Base-by-base conservation (phyloP, 2,329 filamentous ascomycete genomes). In the Alternaria metachromatica region DNA sequence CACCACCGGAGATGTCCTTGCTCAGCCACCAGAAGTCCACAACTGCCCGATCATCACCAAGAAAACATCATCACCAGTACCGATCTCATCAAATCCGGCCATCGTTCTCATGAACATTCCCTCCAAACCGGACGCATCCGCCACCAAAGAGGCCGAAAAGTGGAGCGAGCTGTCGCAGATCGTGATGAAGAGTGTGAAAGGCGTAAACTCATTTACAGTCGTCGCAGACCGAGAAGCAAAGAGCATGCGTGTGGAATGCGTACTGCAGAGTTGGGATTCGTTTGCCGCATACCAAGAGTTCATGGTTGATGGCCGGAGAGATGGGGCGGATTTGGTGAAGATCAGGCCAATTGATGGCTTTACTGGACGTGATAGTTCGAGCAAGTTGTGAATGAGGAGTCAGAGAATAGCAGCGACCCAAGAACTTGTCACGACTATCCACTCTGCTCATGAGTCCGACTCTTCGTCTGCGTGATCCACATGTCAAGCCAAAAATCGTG, bases 1-100 rank as follows among this genome's bases (percentile, higher is more conserved):
- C 58, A 64, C 62, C 4, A 64, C 64, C 10, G 64, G 65, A 15
- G 64, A 68, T 20, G 62, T 74, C n/a, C 70, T 75, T 15, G 69
- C 62, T 5, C 51, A 57, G 12, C 53, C 72, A 3, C 72, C 72
- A 3, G 72, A 72, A 54, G 72, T 75, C 2, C 66, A 71, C 41
- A 68, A 57, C 49, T 58, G 58, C 10, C 58, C 57, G 5, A 49
- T 73, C 10, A 20, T 56, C 4, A 11, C 33, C 2, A 62, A 60
- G n/a, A 66, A 66, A 25, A 48, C 33, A 10, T 33, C 58, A 7
- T 26, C 57, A 5, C 45, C 55, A 1, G 48, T 64, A 1, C 21
- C 48, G 0, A 23, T 67, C 10, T 63, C 58, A 5, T 60, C 62
- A 1, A 63, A 50, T 3, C 69, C 69, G 0, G 66, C 65, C 7